Percentiles rank a stretch among this genome's conserved stretches.
Evolutionary conservation across 2,329 filamentous ascomycete genomes (phyloP).

Genomic region (Juglanconis sp.): DNA sequence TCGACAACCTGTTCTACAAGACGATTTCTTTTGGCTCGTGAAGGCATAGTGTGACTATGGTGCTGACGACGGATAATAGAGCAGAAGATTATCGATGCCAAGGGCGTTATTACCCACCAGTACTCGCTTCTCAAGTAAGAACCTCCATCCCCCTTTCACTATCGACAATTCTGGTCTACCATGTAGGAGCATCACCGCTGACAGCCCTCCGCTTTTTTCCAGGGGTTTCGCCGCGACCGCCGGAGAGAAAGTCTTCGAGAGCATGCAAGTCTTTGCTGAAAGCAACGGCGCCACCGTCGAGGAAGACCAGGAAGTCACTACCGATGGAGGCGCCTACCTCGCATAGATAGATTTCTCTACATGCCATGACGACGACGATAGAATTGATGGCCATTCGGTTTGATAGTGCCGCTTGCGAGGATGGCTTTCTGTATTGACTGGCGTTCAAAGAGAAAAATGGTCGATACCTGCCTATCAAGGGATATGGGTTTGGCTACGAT

Average conservation of each 20-base stretch:
- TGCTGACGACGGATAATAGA: constrained; percentile 27
- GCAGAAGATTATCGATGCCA: constrained; percentile 64
- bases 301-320: constrained; percentile 68
- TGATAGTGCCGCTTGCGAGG: neutral
- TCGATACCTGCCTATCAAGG: neutral
- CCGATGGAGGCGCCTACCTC: constrained; percentile 20
- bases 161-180: too few relatives aligned
- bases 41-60: neutral
- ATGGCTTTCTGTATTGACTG: neutral
- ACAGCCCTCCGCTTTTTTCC: neutral
- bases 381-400: neutral
- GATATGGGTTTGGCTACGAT: neutral
- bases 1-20: neutral
- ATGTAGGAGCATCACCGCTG: neutral
- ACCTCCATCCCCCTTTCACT: neutral
- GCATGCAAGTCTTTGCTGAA: constrained; percentile 60
- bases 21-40: neutral
- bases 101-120: constrained; percentile 76
- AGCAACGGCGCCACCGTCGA: constrained; percentile 67
- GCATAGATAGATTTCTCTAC: constrained; percentile 18
- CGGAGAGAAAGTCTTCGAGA: constrained; percentile 65
- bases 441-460: neutral
- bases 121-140: constrained; percentile 67
- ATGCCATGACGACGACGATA: neutral
- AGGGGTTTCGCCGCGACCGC: constrained; percentile 78